phyloP scores from a whole-genome alignment of 345 rosid species.

The Hibiscus tridactylites region DNA sequence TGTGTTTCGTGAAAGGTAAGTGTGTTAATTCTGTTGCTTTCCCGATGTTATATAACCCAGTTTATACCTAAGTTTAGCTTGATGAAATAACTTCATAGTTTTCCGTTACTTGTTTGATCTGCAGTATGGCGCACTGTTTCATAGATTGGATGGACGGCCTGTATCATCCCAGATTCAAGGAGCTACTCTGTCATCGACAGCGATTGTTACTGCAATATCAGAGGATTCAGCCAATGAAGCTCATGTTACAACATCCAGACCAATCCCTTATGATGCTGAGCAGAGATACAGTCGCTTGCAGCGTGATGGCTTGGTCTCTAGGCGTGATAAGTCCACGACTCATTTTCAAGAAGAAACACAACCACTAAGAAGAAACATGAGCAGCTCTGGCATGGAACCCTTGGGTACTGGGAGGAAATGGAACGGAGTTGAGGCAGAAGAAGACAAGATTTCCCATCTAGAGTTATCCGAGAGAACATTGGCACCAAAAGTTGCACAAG shows the following conservation, averaged over 20 bases:
- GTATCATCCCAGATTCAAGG: slow-evolving; percentile 28
- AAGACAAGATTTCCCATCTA: slow-evolving; percentile 23
- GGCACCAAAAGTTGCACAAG: slow-evolving; percentile 23
- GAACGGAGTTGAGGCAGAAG: slow-evolving; percentile 33
- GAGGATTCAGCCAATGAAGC: slow-evolving; percentile 31
- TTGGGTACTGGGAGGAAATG: slow-evolving; percentile 37
- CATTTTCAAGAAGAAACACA: slow-evolving; percentile 52
- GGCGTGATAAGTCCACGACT: slow-evolving; percentile 43
- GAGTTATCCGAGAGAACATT: slow-evolving; percentile 31
- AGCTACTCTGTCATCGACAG: slow-evolving; percentile 32
- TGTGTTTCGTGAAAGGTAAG: neutral
- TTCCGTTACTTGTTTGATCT: slow-evolving; percentile 5
- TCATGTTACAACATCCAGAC: slow-evolving; percentile 33
- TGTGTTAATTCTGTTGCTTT: neutral
- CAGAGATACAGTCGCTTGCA: slow-evolving; percentile 45
- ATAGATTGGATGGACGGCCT: slow-evolving; percentile 36
- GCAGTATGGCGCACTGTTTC: slow-evolving; percentile 45
- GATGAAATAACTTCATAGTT: slow-evolving; percentile 5
- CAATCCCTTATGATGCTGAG: slow-evolving; percentile 42
- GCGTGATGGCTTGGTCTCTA: slow-evolving; percentile 59
- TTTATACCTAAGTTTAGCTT: neutral
- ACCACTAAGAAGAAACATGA: slow-evolving; percentile 40
- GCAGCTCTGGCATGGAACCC: slow-evolving; percentile 36
- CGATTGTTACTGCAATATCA: slow-evolving; percentile 18
- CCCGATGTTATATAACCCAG: neutral